Percentiles rank a stretch among this genome's conserved stretches.
These are phyloP conservation scores for Gymnopilus junonius DNA, from an alignment of 768 basidiomycete genomes.

Conservation along the genomic window DNA sequence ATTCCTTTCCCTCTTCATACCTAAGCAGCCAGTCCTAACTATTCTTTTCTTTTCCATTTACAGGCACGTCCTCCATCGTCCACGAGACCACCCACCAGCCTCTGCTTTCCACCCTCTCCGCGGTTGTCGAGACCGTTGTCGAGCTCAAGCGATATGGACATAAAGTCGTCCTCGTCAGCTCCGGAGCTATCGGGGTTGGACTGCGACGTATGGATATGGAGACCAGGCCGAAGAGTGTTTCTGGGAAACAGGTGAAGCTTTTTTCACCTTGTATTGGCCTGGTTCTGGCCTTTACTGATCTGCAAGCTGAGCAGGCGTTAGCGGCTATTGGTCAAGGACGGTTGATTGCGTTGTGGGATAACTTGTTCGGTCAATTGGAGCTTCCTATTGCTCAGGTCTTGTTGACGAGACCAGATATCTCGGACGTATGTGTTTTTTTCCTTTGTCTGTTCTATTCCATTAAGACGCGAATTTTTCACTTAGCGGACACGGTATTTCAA, in stretches of 20 bases:
- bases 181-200: slow-evolving; percentile 97
- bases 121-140: slow-evolving; percentile 90
- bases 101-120: slow-evolving; percentile 87
- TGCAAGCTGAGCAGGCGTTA: slow-evolving; percentile 62
- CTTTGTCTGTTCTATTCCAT: background rate
- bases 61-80: slow-evolving; percentile 96
- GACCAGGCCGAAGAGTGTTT: slow-evolving; percentile 79
- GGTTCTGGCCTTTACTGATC: background rate
- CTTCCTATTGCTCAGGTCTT: slow-evolving; percentile 97
- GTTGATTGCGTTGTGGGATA: slow-evolving; percentile 96
- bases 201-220: slow-evolving; percentile 88
- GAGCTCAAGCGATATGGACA: slow-evolving; percentile 80
- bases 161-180: slow-evolving; percentile 93
- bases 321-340: slow-evolving; percentile 98
- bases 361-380: slow-evolving; percentile 90
- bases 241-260: slow-evolving; percentile 83
- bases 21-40: background rate
- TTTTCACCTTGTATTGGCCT: background rate
- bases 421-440: slow-evolving; percentile 67
- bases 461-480: slow-evolving; percentile 4
- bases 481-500: slow-evolving; percentile 96
- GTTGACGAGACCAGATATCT: slow-evolving; percentile 94
- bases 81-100: slow-evolving; percentile 94
- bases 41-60: slow-evolving; percentile 10
- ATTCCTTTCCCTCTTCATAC: slow-evolving; percentile 15